phyloP scores from a whole-genome alignment of 495 filamentous ascomycete genomes.

The Penicillium fimorum region DNA sequence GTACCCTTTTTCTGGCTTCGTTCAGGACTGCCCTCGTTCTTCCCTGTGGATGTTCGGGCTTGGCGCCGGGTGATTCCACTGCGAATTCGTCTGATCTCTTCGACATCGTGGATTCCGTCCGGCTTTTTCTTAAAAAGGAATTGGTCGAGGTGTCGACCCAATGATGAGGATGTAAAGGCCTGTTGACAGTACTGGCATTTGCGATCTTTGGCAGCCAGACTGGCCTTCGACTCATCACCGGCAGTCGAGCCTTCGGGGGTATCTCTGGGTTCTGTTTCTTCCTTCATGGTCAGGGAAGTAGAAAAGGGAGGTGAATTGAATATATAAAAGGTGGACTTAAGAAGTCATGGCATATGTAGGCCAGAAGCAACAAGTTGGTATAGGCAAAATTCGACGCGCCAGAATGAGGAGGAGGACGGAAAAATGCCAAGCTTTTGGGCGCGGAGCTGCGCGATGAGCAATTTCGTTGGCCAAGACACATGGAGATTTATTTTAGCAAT shows the following conservation, averaged over 20 bases:
- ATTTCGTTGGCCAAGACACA: background rate
- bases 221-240: slow-evolving; percentile 42
- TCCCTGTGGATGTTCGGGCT: slow-evolving; percentile 59
- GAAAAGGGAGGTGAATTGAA: background rate
- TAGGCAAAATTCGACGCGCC: background rate
- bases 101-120: slow-evolving; percentile 84
- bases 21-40: slow-evolving; percentile 50
- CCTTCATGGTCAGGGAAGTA: slow-evolving; percentile 21
- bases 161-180: slow-evolving; percentile 83
- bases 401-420: slow-evolving; percentile 4
- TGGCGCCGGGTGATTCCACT: slow-evolving; percentile 81
- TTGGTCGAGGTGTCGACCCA: slow-evolving; percentile 89
- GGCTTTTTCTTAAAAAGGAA: slow-evolving; percentile 88
- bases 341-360: background rate
- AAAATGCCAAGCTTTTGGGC: slow-evolving; percentile 13
- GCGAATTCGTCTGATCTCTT: slow-evolving; percentile 77
- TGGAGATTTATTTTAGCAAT: background rate
- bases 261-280: slow-evolving; percentile 28
- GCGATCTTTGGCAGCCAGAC: slow-evolving; percentile 66
- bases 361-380: background rate
- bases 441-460: slow-evolving; percentile 6
- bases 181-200: slow-evolving; percentile 82
- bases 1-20: slow-evolving; percentile 30
- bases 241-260: slow-evolving; percentile 53
- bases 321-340: background rate